Percentiles rank a stretch among this genome's conserved stretches.
phyloP scores from a whole-genome alignment of 2,329 filamentous ascomycete species.

The Pseudogymnoascus sp. region DNA sequence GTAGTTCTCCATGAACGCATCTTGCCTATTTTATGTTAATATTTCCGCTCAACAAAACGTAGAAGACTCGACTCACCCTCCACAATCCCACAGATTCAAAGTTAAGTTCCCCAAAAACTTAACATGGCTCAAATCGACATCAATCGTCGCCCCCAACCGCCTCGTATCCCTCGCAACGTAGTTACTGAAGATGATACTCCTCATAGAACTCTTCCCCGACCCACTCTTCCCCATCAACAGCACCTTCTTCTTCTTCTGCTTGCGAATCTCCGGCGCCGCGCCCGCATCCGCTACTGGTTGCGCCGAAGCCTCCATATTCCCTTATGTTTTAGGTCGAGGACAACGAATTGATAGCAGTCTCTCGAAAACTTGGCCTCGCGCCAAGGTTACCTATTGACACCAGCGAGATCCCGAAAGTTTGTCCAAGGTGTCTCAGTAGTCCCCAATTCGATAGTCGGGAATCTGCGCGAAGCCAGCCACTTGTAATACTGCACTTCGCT shows the following conservation, averaged over 20 bases:
- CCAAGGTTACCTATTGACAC: constrained; percentile 4
- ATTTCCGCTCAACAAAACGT: neutral
- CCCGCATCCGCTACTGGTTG: constrained; percentile 1
- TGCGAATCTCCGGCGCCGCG: constrained; percentile 28
- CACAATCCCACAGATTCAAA: constrained; percentile 97
- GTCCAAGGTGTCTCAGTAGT: neutral
- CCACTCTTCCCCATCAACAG: constrained; percentile 91
- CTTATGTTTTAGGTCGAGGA: neutral
- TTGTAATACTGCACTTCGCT: neutral
- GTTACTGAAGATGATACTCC: constrained; percentile 97
- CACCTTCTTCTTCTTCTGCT: constrained; percentile 79
- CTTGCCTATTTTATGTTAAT: constrained; percentile 55
- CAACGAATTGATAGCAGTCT: neutral
- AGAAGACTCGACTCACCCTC: constrained; percentile 49
- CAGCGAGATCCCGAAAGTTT: neutral
- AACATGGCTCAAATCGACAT: constrained; percentile 96
- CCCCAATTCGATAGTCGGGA: neutral
- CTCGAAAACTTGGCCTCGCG: neutral
- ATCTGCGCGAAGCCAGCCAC: neutral
- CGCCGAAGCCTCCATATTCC: neutral
- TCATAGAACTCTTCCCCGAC: constrained; percentile 96
- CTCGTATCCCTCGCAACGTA: constrained; percentile 95
- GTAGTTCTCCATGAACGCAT: constrained; percentile 98
- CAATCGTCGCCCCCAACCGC: constrained; percentile 87
- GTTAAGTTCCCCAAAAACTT: constrained; percentile 98